Conservation (phyloP, 148 eudicot genomes). For the Camellia sinensis region DNA sequence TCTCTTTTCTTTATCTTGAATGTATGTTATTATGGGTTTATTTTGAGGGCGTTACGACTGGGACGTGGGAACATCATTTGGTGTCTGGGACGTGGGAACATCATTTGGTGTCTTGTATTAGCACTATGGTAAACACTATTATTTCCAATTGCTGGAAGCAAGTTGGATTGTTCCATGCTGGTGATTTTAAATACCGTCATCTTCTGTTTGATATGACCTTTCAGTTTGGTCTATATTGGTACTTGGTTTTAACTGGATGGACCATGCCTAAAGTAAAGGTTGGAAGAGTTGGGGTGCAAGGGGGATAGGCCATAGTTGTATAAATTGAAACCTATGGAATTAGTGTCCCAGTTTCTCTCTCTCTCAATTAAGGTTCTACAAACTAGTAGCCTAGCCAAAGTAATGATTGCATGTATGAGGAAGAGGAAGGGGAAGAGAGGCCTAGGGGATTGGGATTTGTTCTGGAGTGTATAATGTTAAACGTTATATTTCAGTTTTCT, state of each 20-base stretch:
- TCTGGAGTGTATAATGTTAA: background rate
- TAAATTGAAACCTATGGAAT: background rate
- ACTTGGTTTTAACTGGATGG: background rate
- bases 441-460: background rate
- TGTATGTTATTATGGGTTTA: no score
- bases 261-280: background rate
- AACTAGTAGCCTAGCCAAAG: no score
- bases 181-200: background rate
- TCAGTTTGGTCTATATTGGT: background rate
- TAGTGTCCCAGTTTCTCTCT: no score
- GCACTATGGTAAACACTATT: background rate
- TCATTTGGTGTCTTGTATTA: no score
- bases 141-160: background rate
- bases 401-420: no score
- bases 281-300: background rate
- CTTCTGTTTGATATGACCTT: background rate
- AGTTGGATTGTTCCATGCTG: background rate
- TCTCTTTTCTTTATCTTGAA: no score
- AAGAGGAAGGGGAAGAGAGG: no score
- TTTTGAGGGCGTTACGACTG: no score
- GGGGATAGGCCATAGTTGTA: background rate
- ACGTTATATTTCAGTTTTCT: background rate
- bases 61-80: no score
- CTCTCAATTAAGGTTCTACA: no score
- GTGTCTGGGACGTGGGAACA: no score